Conservation (phyloP, 345 rosid species). For the Eucalyptus victrix region DNA sequence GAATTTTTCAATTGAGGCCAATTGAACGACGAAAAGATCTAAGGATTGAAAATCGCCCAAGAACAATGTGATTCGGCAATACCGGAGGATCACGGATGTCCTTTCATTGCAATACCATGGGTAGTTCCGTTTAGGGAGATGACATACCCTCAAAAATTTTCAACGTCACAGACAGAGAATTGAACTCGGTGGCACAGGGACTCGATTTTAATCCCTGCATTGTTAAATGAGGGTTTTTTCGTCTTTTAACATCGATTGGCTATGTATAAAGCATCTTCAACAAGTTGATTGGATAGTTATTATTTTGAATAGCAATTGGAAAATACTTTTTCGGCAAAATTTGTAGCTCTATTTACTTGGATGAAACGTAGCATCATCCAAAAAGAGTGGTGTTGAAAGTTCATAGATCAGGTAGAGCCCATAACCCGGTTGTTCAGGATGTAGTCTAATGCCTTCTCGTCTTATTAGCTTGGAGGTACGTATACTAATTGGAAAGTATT, state of each 20-base stretch:
- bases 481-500: too few relatives aligned
- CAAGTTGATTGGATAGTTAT: too few relatives aligned
- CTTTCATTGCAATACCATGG: background rate
- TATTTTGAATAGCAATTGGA: background rate
- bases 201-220: background rate
- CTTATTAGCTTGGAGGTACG: too few relatives aligned
- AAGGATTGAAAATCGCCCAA: background rate
- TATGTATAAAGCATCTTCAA: rapidly evolving
- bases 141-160: background rate
- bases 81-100: background rate
- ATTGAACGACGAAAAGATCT: background rate
- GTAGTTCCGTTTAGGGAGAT: background rate
- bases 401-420: too few relatives aligned
- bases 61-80: too few relatives aligned
- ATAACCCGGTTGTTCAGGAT: too few relatives aligned
- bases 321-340: background rate
- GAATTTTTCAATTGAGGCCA: background rate
- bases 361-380: background rate
- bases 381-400: background rate
- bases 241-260: background rate
- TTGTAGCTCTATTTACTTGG: background rate
- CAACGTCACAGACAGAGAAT: background rate
- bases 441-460: too few relatives aligned
- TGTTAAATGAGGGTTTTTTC: background rate
- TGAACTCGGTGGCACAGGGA: background rate